Evolutionary conservation across 2,329 filamentous ascomycete genomes (phyloP).

Genomic region (Claviceps sp.): DNA sequence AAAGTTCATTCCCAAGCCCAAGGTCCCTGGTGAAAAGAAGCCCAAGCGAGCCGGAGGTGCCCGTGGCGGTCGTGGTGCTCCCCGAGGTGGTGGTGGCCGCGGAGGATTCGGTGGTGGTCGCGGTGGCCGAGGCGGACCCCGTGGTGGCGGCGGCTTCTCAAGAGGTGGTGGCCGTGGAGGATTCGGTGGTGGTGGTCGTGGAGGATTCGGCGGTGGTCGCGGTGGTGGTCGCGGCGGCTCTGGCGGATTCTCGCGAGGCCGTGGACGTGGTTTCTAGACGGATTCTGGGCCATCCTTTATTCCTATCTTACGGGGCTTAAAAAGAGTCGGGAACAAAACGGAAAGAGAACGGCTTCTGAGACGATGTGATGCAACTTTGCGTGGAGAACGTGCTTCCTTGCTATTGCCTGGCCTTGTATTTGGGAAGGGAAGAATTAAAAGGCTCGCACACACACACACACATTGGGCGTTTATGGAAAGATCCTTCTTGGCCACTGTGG

Average conservation of each 20-base stretch:
- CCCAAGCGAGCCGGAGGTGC: conserved; percentile 46
- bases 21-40: conserved; percentile 53
- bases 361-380: background rate
- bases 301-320: conserved; percentile 4
- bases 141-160: conserved; percentile 21
- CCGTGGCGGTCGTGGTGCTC: conserved; percentile 12
- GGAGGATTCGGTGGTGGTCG: conserved; percentile 9
- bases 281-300: background rate
- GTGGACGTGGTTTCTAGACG: conserved; percentile 20
- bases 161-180: conserved; percentile 18
- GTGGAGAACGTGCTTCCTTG: background rate
- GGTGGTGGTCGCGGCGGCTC: conserved; percentile 7
- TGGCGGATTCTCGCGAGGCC: conserved; percentile 29
- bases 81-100: conserved; percentile 20
- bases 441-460: conserved; percentile 2
- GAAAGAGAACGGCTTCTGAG: background rate
- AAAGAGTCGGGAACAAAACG: background rate
- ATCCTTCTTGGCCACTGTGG: conserved; percentile 4
- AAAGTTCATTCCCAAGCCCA: conserved; percentile 92
- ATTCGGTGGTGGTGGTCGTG: conserved; percentile 12
- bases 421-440: background rate
- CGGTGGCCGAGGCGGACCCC: conserved; percentile 7
- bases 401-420: background rate
- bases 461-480: conserved; percentile 5
- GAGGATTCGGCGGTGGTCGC: conserved; percentile 11